phyloP scores from a whole-genome alignment of 192 early-diverging fungal species.

The Coemansia reversa region DNA sequence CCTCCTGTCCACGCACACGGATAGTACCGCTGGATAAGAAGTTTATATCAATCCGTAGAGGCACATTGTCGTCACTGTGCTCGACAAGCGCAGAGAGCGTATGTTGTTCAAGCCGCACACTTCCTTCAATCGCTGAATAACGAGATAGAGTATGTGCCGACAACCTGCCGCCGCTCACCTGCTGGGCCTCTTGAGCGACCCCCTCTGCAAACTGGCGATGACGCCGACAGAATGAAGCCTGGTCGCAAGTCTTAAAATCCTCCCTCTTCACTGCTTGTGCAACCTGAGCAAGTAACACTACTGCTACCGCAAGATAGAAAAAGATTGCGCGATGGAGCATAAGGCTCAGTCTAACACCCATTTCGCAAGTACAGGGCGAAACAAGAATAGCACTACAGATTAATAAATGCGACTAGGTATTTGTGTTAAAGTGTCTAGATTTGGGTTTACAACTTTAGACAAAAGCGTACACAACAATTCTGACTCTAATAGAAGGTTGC shows the following conservation, averaged over 20 bases:
- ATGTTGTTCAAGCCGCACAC: constrained; percentile 56
- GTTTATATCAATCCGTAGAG: constrained; percentile 44
- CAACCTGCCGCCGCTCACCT: constrained; percentile 1
- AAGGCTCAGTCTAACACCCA: constrained; percentile 8
- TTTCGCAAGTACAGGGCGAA: constrained; percentile 1
- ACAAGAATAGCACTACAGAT: neutral
- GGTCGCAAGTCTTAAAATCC: constrained; percentile 90
- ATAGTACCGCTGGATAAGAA: constrained; percentile 60
- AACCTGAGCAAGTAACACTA: constrained; percentile 21
- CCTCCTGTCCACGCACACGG: constrained; percentile 66
- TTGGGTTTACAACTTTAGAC: too few relatives aligned
- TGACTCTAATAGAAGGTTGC: too few relatives aligned
- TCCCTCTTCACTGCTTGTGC: constrained; percentile 64
- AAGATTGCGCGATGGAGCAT: constrained; percentile 7
- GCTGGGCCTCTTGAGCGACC: constrained; percentile 31
- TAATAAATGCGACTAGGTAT: neutral
- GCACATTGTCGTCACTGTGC: constrained; percentile 31
- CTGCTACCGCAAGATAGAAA: constrained; percentile 21
- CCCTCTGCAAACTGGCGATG: constrained; percentile 83
- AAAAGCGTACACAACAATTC: too few relatives aligned
- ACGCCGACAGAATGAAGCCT: constrained; percentile 84
- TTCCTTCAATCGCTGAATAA: constrained; percentile 63
- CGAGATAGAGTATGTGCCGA: constrained; percentile 46
- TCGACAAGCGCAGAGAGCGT: constrained; percentile 28
- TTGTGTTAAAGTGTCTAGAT: neutral